These are phyloP conservation scores for Lachancea mirantina DNA, from an alignment of 805 yeast species.

Conservation along the genomic window DNA sequence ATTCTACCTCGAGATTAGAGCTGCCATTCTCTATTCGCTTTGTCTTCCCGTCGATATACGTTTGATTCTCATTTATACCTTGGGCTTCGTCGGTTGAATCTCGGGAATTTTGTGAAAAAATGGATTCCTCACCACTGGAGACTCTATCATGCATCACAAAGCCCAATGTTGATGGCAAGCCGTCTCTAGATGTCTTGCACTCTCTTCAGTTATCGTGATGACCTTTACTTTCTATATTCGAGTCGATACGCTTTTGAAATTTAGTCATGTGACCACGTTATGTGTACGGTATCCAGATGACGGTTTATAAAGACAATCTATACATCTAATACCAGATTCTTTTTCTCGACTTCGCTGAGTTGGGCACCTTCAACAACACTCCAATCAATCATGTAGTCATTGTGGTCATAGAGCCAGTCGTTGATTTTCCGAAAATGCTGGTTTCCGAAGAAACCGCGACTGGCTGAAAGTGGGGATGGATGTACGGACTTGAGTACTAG, in stretches of 20 bases:
- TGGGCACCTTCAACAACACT: conserved; percentile 31
- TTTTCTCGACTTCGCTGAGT: conserved; percentile 17
- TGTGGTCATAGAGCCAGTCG: conserved; percentile 53
- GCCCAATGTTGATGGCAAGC: too few species aligned
- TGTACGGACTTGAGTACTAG: conserved; percentile 70
- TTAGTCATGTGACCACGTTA: too few species aligned
- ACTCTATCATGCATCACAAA: too few species aligned
- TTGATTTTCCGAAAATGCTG: conserved; percentile 70
- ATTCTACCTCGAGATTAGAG: too few species aligned
- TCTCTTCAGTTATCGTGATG: too few species aligned
- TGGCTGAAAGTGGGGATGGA: conserved; percentile 92
- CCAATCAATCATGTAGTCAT: conserved; percentile 59
- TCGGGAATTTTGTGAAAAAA: conserved; percentile 4
- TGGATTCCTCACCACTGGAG: too few species aligned
- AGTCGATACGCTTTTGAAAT: too few species aligned
- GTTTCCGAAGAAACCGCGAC: conserved; percentile 70
- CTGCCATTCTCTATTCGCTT: neutral
- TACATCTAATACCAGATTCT: conserved; percentile 8
- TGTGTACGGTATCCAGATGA: too few species aligned
- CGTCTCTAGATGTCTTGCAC: too few species aligned
- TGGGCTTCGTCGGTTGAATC: conserved; percentile 2
- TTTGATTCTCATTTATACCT: neutral
- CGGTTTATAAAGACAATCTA: too few species aligned
- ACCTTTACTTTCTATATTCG: too few species aligned
- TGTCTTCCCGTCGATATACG: neutral